A percentile compares a stretch with the other conserved stretches of the same genome.
phyloP scores from a whole-genome alignment of 106 monocot genomes.

The Agapanthus africanus region DNA sequence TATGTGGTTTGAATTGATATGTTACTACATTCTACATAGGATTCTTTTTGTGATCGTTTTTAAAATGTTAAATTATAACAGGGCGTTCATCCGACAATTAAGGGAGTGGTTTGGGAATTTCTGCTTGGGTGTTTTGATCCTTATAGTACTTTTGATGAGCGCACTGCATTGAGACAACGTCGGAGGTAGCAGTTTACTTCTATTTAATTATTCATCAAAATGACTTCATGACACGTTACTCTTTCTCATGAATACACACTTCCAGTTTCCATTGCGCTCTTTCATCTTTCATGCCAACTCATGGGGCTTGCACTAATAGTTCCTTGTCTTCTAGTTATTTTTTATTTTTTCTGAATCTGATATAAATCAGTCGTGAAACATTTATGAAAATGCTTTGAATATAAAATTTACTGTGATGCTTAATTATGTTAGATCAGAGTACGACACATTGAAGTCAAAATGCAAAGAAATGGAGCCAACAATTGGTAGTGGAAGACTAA shows the following conservation, averaged over 20 bases:
- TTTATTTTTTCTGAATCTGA: too few species aligned
- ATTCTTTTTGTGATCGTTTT: constrained; percentile 4
- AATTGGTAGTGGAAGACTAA: constrained; percentile 72
- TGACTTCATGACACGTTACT: not conserved
- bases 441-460: constrained; percentile 55
- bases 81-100: constrained; percentile 83
- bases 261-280: not conserved
- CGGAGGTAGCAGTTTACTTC: constrained; percentile 40
- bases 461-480: constrained; percentile 66
- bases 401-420: not conserved
- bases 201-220: not conserved
- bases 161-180: constrained; percentile 49
- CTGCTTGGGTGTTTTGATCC: constrained; percentile 91
- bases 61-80: constrained; percentile 11
- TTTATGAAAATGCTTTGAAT: not conserved
- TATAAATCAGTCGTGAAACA: too few species aligned
- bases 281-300: constrained; percentile 3
- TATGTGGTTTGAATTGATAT: not conserved
- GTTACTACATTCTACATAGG: not conserved
- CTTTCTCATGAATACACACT: not conserved
- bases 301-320: too few species aligned
- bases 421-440: constrained; percentile 36
- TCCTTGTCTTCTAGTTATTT: too few species aligned
- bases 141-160: constrained; percentile 69
- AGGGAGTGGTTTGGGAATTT: constrained; percentile 93